phyloP scores from a whole-genome alignment of 1,284 basidiomycete genomes.

The Nidula niveotomentosa region DNA sequence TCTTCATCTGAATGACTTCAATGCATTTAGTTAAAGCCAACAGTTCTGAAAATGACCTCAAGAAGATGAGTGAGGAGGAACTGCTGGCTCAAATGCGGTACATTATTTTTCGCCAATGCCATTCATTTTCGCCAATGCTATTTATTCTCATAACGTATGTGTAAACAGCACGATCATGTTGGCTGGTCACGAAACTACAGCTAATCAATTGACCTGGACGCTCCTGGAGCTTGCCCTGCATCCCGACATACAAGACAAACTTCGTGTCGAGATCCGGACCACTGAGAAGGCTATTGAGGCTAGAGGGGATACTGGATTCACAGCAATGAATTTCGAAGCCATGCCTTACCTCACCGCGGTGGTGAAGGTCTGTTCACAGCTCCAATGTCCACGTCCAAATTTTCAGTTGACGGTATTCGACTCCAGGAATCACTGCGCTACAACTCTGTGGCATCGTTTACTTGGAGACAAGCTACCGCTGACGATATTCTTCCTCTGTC shows the following conservation, averaged over 20 bases:
- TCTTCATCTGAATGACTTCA: neutral
- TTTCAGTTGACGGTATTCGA: neutral
- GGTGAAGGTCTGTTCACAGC: constrained; percentile 38
- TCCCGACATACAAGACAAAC: constrained; percentile 41
- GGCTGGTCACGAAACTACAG: constrained; percentile 54
- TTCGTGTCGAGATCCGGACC: constrained; percentile 46
- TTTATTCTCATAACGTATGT: neutral
- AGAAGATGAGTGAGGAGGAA: constrained; percentile 35
- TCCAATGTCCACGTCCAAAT: neutral
- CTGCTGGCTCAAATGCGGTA: constrained; percentile 42
- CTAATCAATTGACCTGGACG: constrained; percentile 33
- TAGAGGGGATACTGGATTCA: constrained; percentile 39
- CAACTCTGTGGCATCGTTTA: constrained; percentile 30
- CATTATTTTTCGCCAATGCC: constrained; percentile 6
- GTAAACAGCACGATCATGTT: constrained; percentile 28
- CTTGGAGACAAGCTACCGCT: constrained; percentile 29
- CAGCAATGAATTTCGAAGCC: constrained; percentile 44
- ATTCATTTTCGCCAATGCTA: neutral
- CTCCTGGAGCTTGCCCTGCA: constrained; percentile 45
- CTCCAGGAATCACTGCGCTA: constrained; percentile 38
- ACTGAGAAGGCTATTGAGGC: constrained; percentile 32
- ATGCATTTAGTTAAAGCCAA: constrained; percentile 39
- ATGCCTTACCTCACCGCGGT: constrained; percentile 54
- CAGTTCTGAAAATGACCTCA: constrained; percentile 31
- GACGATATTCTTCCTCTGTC: constrained; percentile 46